These are phyloP conservation scores for Acer negundo DNA, from an alignment of 345 rosid species.

Conservation along the genomic window DNA sequence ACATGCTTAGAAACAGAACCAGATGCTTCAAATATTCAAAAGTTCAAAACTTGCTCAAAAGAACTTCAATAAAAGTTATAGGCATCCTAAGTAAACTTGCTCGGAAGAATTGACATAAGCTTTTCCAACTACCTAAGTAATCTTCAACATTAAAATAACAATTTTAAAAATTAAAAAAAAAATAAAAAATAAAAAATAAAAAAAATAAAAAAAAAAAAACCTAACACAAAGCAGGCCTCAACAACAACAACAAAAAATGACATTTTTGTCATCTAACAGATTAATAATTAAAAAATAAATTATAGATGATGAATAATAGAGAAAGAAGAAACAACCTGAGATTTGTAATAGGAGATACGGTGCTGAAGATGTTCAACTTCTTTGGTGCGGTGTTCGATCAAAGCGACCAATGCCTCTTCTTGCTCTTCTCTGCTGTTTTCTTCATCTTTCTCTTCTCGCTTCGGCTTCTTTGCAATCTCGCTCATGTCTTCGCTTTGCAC, in stretches of 20 bases:
- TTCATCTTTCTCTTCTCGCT: conserved; percentile 14
- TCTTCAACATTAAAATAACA: not conserved
- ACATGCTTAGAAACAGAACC: not conserved
- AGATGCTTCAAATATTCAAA: not conserved
- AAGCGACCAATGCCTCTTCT: conserved; percentile 68
- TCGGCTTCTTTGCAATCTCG: not conserved
- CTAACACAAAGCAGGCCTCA: not conserved
- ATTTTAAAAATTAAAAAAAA: no score
- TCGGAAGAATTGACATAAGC: not conserved
- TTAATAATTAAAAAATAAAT: not conserved
- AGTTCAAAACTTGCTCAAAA: not conserved
- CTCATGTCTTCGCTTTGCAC: not conserved
- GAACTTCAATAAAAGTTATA: not conserved
- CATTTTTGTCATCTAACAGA: not conserved
- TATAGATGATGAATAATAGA: no score
- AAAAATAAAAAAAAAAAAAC: not conserved
- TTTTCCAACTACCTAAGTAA: not conserved
- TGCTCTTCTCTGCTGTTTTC: conserved; percentile 48
- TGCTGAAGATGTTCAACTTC: conserved; percentile 62
- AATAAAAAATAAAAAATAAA: not conserved
- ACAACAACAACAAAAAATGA: no score
- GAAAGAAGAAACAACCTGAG: conserved; percentile 50
- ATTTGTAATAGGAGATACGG: conserved; percentile 68
- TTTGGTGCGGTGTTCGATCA: conserved; percentile 68
- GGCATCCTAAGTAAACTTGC: no score